These are phyloP conservation scores for Xylaria palmicola DNA, from an alignment of 495 filamentous ascomycete genomes.

Conservation along the genomic window DNA sequence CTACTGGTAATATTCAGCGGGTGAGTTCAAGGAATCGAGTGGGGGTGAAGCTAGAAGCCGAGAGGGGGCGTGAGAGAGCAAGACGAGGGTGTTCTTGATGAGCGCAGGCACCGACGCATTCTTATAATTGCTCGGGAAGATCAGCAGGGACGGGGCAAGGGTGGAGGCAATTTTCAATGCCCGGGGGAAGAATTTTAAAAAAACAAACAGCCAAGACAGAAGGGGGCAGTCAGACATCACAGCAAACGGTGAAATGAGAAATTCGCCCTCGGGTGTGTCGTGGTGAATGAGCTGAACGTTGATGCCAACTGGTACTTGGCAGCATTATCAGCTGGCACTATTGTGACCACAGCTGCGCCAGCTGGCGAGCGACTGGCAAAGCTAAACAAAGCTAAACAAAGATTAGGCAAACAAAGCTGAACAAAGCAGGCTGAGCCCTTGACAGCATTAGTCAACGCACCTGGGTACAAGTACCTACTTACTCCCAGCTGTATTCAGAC, in stretches of 20 bases:
- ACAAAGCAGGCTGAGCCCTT: too few relatives aligned
- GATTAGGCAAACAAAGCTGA: too few relatives aligned
- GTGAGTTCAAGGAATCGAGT: not conserved
- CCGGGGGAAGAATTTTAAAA: not conserved
- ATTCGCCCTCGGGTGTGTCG: too few relatives aligned
- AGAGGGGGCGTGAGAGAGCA: conserved; percentile 1
- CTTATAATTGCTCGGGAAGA: not conserved
- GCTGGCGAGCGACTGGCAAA: not conserved
- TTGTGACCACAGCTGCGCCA: not conserved
- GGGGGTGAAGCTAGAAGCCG: not conserved
- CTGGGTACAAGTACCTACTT: too few relatives aligned
- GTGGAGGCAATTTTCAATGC: not conserved
- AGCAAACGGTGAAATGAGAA: not conserved
- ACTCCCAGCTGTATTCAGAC: too few relatives aligned
- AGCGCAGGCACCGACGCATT: conserved; percentile 7
- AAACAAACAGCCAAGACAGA: not conserved
- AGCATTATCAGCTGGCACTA: not conserved
- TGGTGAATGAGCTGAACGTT: too few relatives aligned
- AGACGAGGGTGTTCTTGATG: not conserved
- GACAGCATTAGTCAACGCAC: too few relatives aligned
- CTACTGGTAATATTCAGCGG: not conserved
- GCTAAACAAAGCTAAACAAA: too few relatives aligned
- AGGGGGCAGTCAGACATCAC: not conserved
- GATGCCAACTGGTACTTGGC: too few relatives aligned
- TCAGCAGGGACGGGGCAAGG: not conserved